phyloP scores from a whole-genome alignment of 106 monocot genomes.

The Acorus gramineus region DNA sequence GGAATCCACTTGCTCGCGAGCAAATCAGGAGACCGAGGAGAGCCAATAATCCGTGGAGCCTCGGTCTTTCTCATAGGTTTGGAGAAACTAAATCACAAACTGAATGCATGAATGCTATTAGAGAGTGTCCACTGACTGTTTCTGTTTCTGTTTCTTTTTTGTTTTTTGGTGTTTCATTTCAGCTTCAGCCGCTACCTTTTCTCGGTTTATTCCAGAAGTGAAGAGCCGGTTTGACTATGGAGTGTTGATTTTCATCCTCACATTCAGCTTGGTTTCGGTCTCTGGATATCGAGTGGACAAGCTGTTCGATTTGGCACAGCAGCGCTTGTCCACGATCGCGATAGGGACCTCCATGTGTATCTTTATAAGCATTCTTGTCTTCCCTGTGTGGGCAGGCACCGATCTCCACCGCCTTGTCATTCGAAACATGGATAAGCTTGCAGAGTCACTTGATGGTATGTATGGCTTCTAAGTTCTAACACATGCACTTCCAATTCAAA shows the following conservation, averaged over 20 bases:
- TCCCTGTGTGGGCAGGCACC: slow-evolving; percentile 13
- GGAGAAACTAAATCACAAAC: not conserved
- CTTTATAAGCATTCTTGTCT: slow-evolving; percentile 5
- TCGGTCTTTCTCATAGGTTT: slow-evolving; percentile 58
- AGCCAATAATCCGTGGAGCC: slow-evolving; percentile 33
- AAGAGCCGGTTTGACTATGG: slow-evolving; percentile 16
- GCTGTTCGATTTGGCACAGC: not conserved
- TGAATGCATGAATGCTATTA: too few species aligned
- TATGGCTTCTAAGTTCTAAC: not conserved
- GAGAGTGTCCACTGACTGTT: not conserved
- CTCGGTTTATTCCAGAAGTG: slow-evolving; percentile 1
- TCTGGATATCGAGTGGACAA: slow-evolving; percentile 4
- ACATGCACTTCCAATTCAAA: not conserved
- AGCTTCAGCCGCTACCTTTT: slow-evolving; percentile 11
- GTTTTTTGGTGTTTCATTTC: not conserved
- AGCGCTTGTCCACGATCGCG: slow-evolving; percentile 5
- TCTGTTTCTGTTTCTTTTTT: not conserved
- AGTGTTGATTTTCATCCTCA: slow-evolving; percentile 13
- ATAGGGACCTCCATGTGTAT: slow-evolving; percentile 7
- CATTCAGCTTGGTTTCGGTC: slow-evolving; percentile 14
- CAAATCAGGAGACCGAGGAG: slow-evolving; percentile 31
- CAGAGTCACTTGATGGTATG: slow-evolving; percentile 7
- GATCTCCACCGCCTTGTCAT: slow-evolving; percentile 7
- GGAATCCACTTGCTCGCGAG: slow-evolving; percentile 46
- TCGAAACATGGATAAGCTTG: slow-evolving; percentile 11